These are phyloP conservation scores for Syzygium malaccense DNA, from an alignment of 441 rosid genomes.

Conservation along the genomic window DNA sequence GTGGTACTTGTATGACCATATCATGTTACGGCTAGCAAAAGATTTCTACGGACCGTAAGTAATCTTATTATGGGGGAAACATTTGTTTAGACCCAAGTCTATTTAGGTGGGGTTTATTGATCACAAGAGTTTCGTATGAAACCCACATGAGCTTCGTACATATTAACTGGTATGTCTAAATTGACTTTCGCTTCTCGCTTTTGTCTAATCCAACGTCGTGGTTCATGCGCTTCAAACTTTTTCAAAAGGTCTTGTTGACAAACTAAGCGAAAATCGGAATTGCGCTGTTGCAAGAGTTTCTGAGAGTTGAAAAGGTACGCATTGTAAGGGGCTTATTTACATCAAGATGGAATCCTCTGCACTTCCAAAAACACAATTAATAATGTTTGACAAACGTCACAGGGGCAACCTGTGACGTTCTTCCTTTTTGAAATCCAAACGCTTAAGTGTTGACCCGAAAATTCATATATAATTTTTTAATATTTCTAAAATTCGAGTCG, in stretches of 20 bases:
- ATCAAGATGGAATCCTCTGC: neutral
- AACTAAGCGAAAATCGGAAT: neutral
- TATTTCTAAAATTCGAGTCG: neutral
- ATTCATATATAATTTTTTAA: no score
- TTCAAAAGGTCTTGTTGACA: neutral
- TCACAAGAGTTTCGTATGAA: neutral
- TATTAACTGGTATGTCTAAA: rapidly evolving
- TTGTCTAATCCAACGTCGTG: neutral
- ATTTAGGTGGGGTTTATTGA: neutral
- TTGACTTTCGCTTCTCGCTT: neutral
- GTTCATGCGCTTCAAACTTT: neutral
- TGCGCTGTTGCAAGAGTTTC: neutral
- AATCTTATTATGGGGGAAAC: neutral
- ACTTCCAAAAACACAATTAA: neutral
- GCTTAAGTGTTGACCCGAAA: no score
- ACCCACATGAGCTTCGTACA: neutral
- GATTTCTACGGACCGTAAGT: neutral
- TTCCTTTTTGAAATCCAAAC: no score
- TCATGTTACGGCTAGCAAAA: no score
- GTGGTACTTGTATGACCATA: neutral
- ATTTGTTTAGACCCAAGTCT: neutral
- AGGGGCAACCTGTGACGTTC: no score
- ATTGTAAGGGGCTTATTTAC: neutral
- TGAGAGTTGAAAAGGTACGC: neutral
- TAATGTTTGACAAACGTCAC: neutral